These are phyloP conservation scores for Colletotrichum sansevieriae DNA, from an alignment of 2,329 filamentous ascomycete genomes.

Conservation along the genomic window DNA sequence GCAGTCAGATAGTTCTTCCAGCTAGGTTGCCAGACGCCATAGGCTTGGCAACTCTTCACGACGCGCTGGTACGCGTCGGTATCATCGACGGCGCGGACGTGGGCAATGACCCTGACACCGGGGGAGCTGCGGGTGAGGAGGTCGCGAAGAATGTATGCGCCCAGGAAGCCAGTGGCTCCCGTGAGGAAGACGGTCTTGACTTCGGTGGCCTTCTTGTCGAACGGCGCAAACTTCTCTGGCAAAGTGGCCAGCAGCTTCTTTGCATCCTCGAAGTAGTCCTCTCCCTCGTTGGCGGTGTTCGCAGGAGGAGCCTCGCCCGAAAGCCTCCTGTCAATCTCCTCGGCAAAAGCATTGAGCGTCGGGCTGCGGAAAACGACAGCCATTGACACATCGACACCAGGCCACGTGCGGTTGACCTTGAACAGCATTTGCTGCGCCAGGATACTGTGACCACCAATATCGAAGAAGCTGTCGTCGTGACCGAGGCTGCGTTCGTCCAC, in stretches of 20 bases:
- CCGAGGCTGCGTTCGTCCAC: conserved; percentile 4
- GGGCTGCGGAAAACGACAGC: conserved; percentile 77
- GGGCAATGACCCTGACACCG: conserved; percentile 27
- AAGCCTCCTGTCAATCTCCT: conserved; percentile 53
- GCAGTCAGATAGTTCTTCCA: conserved; percentile 76
- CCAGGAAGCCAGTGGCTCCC: conserved; percentile 91
- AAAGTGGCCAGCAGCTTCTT: conserved; percentile 64
- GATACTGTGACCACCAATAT: conserved; percentile 53
- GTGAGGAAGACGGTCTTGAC: conserved; percentile 80
- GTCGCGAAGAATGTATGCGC: conserved; percentile 83
- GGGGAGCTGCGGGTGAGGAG: conserved; percentile 77
- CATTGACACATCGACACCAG: conserved; percentile 71
- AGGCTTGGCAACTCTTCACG: conserved; percentile 52
- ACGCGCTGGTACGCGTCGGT: conserved; percentile 4
- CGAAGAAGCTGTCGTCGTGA: conserved; percentile 50
- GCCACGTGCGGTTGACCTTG: conserved; percentile 62
- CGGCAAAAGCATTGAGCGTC: conserved; percentile 56
- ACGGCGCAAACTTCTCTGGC: conserved; percentile 49
- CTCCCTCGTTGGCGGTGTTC: conserved; percentile 45
- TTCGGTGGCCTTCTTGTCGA: conserved; percentile 25
- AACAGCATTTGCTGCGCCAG: conserved; percentile 82
- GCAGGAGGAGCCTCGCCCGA: conserved; percentile 54
- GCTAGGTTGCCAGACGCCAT: conserved; percentile 80
- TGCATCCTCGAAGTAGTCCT: conserved; percentile 66
- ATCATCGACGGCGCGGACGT: conserved; percentile 22